These are phyloP conservation scores for Kwoniella botswanensis DNA, from an alignment of 768 basidiomycete species.

Conservation along the genomic window DNA sequence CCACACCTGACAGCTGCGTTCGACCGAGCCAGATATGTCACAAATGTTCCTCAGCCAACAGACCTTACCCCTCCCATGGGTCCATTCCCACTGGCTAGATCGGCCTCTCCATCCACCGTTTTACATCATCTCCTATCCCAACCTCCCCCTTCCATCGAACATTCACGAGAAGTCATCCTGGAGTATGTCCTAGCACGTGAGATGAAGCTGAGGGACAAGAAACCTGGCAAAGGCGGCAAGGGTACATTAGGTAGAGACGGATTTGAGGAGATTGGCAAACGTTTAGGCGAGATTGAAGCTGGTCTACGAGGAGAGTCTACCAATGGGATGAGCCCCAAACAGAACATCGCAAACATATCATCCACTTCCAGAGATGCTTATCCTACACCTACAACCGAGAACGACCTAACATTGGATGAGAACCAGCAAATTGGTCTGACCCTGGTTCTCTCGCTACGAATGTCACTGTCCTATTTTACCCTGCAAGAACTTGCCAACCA, in stretches of 20 bases:
- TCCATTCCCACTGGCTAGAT: constrained; percentile 47
- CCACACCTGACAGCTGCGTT: constrained; percentile 44
- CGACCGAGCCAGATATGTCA: constrained; percentile 47
- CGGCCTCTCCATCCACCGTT: constrained; percentile 46
- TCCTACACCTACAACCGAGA: constrained; percentile 21
- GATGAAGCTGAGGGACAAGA: constrained; percentile 44
- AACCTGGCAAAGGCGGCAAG: constrained; percentile 50
- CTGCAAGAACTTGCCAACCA: constrained; percentile 44
- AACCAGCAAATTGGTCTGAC: constrained; percentile 44
- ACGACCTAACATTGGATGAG: constrained; percentile 19
- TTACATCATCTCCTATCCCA: constrained; percentile 48
- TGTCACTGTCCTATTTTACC: constrained; percentile 54
- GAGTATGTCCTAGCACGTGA: constrained; percentile 53
- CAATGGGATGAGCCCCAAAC: constrained; percentile 15
- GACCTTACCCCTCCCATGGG: constrained; percentile 55
- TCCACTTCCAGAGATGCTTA: constrained; percentile 17
- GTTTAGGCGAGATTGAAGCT: constrained; percentile 47
- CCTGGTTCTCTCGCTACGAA: constrained; percentile 48
- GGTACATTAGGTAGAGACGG: constrained; percentile 48
- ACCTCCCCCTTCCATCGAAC: constrained; percentile 48
- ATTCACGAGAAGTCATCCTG: constrained; percentile 54
- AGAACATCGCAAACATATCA: background rate
- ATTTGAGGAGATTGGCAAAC: constrained; percentile 47
- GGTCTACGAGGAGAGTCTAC: constrained; percentile 28
- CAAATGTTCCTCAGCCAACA: constrained; percentile 53